phyloP scores from a whole-genome alignment of 1,284 basidiomycete genomes.

The Malassezia globosa region DNA sequence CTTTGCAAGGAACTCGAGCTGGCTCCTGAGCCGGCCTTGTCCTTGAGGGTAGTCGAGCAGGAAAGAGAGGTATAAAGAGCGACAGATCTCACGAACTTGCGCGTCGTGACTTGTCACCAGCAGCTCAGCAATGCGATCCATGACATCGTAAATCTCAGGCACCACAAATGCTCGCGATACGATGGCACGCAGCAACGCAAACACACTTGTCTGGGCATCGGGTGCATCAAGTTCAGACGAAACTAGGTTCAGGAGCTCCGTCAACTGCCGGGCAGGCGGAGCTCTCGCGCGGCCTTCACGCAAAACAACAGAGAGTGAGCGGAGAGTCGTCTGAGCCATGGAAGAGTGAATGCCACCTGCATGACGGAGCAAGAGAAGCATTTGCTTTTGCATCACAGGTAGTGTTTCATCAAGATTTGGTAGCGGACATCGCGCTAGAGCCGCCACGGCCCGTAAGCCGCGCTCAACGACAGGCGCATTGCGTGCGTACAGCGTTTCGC shows the following conservation, averaged over 20 bases:
- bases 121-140: constrained; percentile 86
- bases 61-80: constrained; percentile 82
- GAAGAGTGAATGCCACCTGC: constrained; percentile 81
- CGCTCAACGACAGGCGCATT: constrained; percentile 67
- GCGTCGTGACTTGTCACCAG: constrained; percentile 86
- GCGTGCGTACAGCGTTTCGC: constrained; percentile 81
- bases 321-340: constrained; percentile 75
- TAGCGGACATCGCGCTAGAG: constrained; percentile 73
- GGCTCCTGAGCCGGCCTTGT: constrained; percentile 70
- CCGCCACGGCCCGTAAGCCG: constrained; percentile 68
- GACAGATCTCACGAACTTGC: constrained; percentile 81
- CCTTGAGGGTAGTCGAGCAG: constrained; percentile 96
- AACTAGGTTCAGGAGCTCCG: constrained; percentile 73
- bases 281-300: constrained; percentile 56
- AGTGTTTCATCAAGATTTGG: constrained; percentile 65
- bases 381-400: constrained; percentile 74
- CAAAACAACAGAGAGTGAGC: constrained; percentile 70
- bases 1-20: constrained; percentile 84
- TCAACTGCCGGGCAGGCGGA: constrained; percentile 77
- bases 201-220: constrained; percentile 67
- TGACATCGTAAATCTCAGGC: constrained; percentile 91
- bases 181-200: constrained; percentile 81
- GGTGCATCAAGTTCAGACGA: constrained; percentile 88
- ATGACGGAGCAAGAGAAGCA: constrained; percentile 70
- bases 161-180: constrained; percentile 82